A percentile compares a stretch with the other conserved stretches of the same genome.
Evolutionary conservation across 371 early-diverging fungal genomes (phyloP).

Genomic region (Nosema granulosis): DNA sequence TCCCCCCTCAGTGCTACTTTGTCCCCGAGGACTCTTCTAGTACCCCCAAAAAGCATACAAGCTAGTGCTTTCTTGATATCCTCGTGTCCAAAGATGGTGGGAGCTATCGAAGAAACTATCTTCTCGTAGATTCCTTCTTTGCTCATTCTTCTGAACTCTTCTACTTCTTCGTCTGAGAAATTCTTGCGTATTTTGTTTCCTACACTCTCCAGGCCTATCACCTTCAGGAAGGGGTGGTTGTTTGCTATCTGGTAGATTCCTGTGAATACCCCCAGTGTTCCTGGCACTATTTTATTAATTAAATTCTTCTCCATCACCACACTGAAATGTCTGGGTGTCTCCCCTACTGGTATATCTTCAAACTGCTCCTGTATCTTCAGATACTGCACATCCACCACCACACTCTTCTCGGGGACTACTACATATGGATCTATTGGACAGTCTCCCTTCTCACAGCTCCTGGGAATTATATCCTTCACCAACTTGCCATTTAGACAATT

Average conservation of each 20-base stretch:
- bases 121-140: constrained; percentile 77
- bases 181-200: constrained; percentile 64
- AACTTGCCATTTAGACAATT: constrained; percentile 61
- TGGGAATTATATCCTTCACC: constrained; percentile 71
- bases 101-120: constrained; percentile 62
- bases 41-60: constrained; percentile 93
- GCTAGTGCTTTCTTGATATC: constrained; percentile 95
- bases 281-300: constrained; percentile 85
- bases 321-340: constrained; percentile 88
- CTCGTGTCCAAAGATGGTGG: constrained; percentile 62
- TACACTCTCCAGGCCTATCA: constrained; percentile 50
- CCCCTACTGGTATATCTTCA: constrained; percentile 94
- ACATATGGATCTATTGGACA: constrained; percentile 80
- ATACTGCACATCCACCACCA: constrained; percentile 89
- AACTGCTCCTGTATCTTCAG: constrained; percentile 95
- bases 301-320: constrained; percentile 79
- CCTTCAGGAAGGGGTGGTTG: constrained; percentile 33
- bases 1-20: constrained; percentile 93
- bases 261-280: constrained; percentile 81
- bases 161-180: constrained; percentile 84
- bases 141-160: constrained; percentile 77
- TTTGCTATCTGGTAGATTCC: constrained; percentile 80
- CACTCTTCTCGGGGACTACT: constrained; percentile 85
- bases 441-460: constrained; percentile 61
- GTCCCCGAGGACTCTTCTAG: constrained; percentile 84